Evolutionary conservation across 2,329 filamentous ascomycete species (phyloP).

Genomic region (Helotiales sp.): DNA sequence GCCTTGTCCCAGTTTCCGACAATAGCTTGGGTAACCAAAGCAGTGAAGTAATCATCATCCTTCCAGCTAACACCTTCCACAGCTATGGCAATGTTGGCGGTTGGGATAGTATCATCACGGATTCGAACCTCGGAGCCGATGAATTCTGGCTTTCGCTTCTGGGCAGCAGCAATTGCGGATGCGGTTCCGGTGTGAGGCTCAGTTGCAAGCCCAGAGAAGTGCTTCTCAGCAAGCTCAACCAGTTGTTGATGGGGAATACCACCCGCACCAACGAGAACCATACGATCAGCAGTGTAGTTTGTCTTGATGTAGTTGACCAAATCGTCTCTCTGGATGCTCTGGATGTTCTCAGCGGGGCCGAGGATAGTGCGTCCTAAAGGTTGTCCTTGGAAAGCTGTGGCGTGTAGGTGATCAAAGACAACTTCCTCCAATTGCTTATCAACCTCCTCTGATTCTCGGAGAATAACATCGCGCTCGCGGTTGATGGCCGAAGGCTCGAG

Average conservation of each 20-base stretch:
- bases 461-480: slow-evolving; percentile 97
- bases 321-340: slow-evolving; percentile 90
- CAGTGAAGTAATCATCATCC: slow-evolving; percentile 98
- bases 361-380: slow-evolving; percentile 97
- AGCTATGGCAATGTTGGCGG: slow-evolving; percentile 96
- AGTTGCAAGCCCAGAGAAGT: slow-evolving; percentile 82
- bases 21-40: slow-evolving; percentile 95
- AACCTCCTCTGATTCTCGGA: slow-evolving; percentile 98
- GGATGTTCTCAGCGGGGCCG: slow-evolving; percentile 97
- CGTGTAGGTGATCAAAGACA: slow-evolving; percentile 98
- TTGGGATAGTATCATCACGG: slow-evolving; percentile 93
- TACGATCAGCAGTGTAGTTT: slow-evolving; percentile 99
- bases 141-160: slow-evolving; percentile 91
- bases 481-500: slow-evolving; percentile 92
- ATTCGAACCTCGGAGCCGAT: slow-evolving; percentile 95
- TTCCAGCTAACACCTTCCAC: slow-evolving; percentile 99
- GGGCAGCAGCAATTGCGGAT: slow-evolving; percentile 65
- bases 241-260: slow-evolving; percentile 93
- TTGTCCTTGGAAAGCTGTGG: slow-evolving; percentile 96
- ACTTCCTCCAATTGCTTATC: slow-evolving; percentile 99
- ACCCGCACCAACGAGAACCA: slow-evolving; percentile 96
- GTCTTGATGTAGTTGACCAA: slow-evolving; percentile 96
- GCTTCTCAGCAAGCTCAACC: slow-evolving; percentile 93
- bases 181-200: slow-evolving; percentile 77
- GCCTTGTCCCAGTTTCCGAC: slow-evolving; percentile 99